These are phyloP conservation scores for Myxozyma nipponensis DNA, from an alignment of 805 yeast species.

Conservation along the genomic window DNA sequence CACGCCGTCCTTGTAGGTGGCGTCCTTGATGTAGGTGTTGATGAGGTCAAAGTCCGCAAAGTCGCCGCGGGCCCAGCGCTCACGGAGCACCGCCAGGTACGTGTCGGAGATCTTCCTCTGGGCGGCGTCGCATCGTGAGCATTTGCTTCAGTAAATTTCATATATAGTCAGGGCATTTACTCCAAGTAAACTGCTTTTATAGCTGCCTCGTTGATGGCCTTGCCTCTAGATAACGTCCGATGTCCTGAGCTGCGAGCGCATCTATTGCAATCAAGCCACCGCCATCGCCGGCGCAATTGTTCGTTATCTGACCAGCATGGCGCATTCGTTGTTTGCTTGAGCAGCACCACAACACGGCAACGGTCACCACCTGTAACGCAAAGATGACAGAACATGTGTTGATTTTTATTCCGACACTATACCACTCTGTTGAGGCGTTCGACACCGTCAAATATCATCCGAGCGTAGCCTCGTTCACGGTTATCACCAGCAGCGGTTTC, in stretches of 20 bases:
- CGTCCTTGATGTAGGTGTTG: slow-evolving; percentile 76
- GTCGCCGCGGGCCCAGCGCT: slow-evolving; percentile 73
- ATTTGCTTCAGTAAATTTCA: too few species aligned
- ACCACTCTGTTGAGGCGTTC: not conserved
- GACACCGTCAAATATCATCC: not conserved
- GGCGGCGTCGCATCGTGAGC: slow-evolving; percentile 90
- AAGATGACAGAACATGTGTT: not conserved
- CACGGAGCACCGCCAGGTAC: slow-evolving; percentile 70
- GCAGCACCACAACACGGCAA: too few species aligned
- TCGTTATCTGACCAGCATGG: too few species aligned
- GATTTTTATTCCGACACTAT: not conserved
- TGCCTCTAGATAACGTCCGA: too few species aligned
- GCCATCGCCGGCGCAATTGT: too few species aligned
- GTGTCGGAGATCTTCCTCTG: slow-evolving; percentile 76
- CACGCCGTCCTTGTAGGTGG: slow-evolving; percentile 92
- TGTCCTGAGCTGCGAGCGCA: too few species aligned
- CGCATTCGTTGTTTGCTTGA: too few species aligned
- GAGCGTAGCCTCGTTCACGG: not conserved
- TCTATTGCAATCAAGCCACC: too few species aligned
- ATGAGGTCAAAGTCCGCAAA: slow-evolving; percentile 76
- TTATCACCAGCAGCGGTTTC: not conserved
- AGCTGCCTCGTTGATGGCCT: too few species aligned
- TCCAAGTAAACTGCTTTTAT: too few species aligned
- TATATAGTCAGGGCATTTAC: too few species aligned
- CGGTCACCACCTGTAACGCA: too few species aligned